These are phyloP conservation scores for Knoxia roxburghii DNA, from an alignment of 257 asterid genomes.

Conservation along the genomic window DNA sequence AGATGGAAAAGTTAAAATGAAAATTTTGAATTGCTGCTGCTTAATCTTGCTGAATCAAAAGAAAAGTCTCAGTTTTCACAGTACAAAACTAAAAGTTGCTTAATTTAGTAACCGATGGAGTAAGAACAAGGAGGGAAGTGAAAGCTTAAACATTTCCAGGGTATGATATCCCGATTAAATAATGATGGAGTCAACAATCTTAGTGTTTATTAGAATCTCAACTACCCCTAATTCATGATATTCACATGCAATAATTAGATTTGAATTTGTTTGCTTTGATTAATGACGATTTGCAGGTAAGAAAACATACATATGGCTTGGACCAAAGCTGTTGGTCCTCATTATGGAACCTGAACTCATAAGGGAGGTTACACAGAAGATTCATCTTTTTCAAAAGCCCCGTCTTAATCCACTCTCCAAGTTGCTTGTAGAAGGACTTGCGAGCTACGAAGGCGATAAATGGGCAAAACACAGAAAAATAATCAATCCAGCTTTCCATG, in stretches of 20 bases:
- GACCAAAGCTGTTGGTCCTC: constrained; percentile 32
- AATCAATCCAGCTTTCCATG: constrained; percentile 4
- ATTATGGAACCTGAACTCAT: constrained; percentile 31
- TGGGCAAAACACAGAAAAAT: constrained; percentile 7
- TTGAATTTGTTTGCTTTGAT: neutral
- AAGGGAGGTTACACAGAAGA: neutral
- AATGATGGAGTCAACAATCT: too few species aligned
- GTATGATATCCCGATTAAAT: too few species aligned
- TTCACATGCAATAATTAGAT: neutral
- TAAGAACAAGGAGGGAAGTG: too few species aligned
- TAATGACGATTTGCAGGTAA: constrained; percentile 26
- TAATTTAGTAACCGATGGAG: too few species aligned
- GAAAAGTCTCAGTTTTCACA: too few species aligned
- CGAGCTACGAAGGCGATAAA: neutral
- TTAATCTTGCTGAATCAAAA: too few species aligned
- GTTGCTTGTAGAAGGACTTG: neutral
- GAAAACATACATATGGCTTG: constrained; percentile 34
- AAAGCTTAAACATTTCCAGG: too few species aligned
- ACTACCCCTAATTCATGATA: neutral
- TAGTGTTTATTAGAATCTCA: neutral
- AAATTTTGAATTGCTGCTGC: too few species aligned
- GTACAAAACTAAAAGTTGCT: too few species aligned
- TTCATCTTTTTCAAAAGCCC: neutral
- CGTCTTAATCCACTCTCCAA: neutral
- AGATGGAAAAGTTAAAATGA: too few species aligned